Evolutionary conservation across 495 filamentous ascomycete species (phyloP).

Genomic region (Elaphomyces granulatus): DNA sequence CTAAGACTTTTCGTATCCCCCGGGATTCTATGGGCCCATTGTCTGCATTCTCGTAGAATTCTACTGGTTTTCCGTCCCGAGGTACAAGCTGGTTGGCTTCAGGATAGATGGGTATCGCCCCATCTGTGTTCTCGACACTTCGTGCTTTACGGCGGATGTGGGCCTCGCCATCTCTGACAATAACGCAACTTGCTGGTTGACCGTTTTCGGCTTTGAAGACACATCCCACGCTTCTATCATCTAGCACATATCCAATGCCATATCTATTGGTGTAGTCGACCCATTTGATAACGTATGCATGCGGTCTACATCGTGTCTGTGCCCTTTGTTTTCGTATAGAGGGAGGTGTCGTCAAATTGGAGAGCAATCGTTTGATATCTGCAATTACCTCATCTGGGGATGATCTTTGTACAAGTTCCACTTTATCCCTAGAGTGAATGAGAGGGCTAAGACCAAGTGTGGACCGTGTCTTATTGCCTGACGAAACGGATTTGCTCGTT

Average conservation of each 20-base stretch:
- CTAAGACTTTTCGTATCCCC: conserved; percentile 48
- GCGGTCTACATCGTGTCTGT: conserved; percentile 20
- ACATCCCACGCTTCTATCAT: conserved; percentile 71
- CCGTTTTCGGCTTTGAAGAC: conserved; percentile 54
- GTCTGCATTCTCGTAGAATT: conserved; percentile 66
- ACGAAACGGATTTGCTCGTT: conserved; percentile 22
- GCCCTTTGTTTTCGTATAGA: conserved; percentile 20
- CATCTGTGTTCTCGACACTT: conserved; percentile 38
- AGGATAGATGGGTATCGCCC: conserved; percentile 36
- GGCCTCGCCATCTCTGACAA: conserved; percentile 48
- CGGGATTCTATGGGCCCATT: conserved; percentile 27
- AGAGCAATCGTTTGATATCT: conserved; percentile 29
- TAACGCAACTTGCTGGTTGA: conserved; percentile 48
- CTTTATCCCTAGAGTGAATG: conserved; percentile 25
- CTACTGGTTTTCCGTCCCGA: conserved; percentile 45
- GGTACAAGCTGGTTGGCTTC: conserved; percentile 54
- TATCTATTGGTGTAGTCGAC: conserved; percentile 92
- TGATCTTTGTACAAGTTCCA: conserved; percentile 24
- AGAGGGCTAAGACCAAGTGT: conserved; percentile 27
- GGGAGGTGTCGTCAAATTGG: conserved; percentile 25
- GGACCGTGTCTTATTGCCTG: conserved; percentile 21
- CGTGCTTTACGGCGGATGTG: conserved; percentile 36
- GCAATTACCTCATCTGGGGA: conserved; percentile 28
- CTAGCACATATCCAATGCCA: conserved; percentile 72
- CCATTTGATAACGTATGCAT: conserved; percentile 65